These are phyloP conservation scores for Butyriboletus loyo DNA, from an alignment of 768 basidiomycete genomes.

Conservation along the genomic window DNA sequence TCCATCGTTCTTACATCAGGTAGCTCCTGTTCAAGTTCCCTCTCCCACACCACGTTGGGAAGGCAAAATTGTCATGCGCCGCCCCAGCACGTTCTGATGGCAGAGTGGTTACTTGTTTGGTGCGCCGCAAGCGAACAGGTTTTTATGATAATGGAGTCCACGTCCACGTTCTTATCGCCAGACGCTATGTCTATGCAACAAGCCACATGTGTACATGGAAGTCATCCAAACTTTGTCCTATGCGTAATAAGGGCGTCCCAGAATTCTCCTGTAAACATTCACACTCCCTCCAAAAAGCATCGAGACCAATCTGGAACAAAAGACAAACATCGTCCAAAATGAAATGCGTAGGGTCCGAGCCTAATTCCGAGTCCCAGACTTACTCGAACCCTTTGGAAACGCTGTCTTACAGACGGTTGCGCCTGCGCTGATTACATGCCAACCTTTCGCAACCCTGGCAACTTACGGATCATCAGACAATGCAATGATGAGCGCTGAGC, in stretches of 20 bases:
- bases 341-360: no score
- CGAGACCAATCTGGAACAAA: no score
- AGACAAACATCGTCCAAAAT: no score
- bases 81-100: constrained; percentile 68
- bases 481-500: neutral
- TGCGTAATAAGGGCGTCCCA: no score
- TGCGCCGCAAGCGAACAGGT: neutral
- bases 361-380: no score
- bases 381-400: neutral
- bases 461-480: no score
- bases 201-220: neutral
- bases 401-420: constrained; percentile 33
- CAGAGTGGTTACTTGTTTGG: neutral
- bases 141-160: constrained; percentile 9
- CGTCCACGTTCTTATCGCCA: constrained; percentile 6
- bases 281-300: no score
- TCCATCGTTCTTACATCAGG: constrained; percentile 97
- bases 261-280: no score
- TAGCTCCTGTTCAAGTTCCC: constrained; percentile 99
- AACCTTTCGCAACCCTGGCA: constrained; percentile 34
- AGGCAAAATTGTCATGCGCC: constrained; percentile 69
- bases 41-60: constrained; percentile 83
- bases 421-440: constrained; percentile 36
- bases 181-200: constrained; percentile 15
- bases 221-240: neutral